Evolutionary conservation across 1,284 basidiomycete genomes (phyloP), one percentile per base, ranked within the genome.

Genomic region (Ustilago curta): DNA sequence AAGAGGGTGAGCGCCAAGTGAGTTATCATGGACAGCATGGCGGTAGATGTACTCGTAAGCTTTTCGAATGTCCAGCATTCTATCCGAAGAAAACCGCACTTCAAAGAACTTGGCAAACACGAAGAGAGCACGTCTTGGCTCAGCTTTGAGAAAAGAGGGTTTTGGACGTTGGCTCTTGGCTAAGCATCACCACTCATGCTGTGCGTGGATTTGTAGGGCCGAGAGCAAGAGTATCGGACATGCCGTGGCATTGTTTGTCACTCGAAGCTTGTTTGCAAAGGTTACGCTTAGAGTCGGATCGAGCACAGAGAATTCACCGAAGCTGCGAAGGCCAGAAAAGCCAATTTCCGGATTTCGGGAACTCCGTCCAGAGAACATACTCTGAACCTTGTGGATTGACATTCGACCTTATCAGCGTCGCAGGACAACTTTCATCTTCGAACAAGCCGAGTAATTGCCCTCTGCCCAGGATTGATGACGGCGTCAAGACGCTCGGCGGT

Each of bases 401-500:
- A 53, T 29, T 19, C n/a, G n/a, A 52, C 23, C 23, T 1, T 19
- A 27, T 31, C 40, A 29, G 25, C 40, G 21, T 16, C 32, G 8
- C 49, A 16, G 6, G 19, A 37, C 35, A 21, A 18, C 35, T 51
- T 39, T 3, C 16, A 51, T 1, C 37, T 37, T 35, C 29, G 4
- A n/a, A n/a, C n/a, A n/a, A n/a, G n/a, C n/a, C n/a, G n/a, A n/a
- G n/a, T 9, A 4, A 9, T 32, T 9, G 8, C 31, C 8, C 8
- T 16, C 29, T 19, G 48, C 19, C 40, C 27, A 8, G 32, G 18
- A 21, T 7, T 44, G 11, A 57, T 57, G 54, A n/a, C 47, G 4
- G 42, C 55, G 8, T 29, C 51, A n/a, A 51, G 51, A 21, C 55
- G 47, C 31, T 27, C 56, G 29, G 42, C 66, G 18, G 53, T 51